These are phyloP conservation scores for Ophiostoma piceae DNA, from an alignment of 2,329 filamentous ascomycete genomes.

Conservation along the genomic window DNA sequence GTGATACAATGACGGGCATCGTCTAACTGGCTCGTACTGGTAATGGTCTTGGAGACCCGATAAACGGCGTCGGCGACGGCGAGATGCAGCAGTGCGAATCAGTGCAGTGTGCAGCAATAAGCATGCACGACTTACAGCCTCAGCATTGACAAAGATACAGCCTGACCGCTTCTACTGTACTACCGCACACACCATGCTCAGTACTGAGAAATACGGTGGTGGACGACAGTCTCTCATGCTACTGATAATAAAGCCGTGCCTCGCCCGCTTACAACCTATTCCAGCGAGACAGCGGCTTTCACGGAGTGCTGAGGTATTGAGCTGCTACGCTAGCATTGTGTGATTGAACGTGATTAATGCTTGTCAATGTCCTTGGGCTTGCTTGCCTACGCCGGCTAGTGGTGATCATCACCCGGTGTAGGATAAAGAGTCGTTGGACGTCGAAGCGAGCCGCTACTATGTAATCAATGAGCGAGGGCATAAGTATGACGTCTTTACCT, in stretches of 20 bases:
- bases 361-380: not conserved
- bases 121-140: slow-evolving; percentile 4
- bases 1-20: not conserved
- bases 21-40: too few species aligned
- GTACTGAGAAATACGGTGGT: not conserved
- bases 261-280: too few species aligned
- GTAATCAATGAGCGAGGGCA: not conserved
- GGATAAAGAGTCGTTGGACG: not conserved
- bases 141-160: not conserved
- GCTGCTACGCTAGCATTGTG: not conserved
- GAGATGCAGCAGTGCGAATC: not conserved
- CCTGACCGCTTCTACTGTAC: not conserved
- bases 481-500: not conserved
- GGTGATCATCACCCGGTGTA: not conserved
- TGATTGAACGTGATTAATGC: not conserved
- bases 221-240: not conserved
- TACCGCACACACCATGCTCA: not conserved
- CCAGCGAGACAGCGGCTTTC: too few species aligned
- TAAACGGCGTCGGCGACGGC: slow-evolving; percentile 1
- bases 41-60: not conserved
- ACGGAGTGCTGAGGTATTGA: not conserved
- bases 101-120: not conserved
- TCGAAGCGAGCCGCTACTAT: not conserved
- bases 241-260: not conserved
- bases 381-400: not conserved